phyloP scores from a whole-genome alignment of 371 early-diverging fungal genomes.

The Cokeromyces recurvatus region DNA sequence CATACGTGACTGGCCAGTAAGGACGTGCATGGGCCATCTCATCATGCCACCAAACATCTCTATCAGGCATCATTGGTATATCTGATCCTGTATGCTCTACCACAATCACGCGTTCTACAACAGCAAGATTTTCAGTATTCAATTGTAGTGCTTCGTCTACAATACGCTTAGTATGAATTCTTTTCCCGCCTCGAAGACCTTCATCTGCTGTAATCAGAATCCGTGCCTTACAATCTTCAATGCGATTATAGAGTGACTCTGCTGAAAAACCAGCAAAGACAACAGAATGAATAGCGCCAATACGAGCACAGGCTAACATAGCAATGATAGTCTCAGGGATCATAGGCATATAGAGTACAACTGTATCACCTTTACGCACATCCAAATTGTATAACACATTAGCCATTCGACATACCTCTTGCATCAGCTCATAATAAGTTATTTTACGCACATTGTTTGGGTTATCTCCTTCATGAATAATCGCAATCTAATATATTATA shows the following conservation, averaged over 20 bases:
- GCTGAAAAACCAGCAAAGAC: slow-evolving; percentile 94
- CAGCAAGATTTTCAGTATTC: slow-evolving; percentile 62
- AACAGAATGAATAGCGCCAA: slow-evolving; percentile 86
- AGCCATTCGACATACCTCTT: slow-evolving; percentile 77
- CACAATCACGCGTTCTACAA: slow-evolving; percentile 80
- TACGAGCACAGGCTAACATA: slow-evolving; percentile 91
- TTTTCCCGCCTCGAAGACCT: slow-evolving; percentile 86
- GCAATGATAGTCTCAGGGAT: slow-evolving; percentile 91
- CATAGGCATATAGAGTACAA: slow-evolving; percentile 97
- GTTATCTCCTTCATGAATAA: slow-evolving; percentile 89
- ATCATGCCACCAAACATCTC: slow-evolving; percentile 90
- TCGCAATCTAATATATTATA: slow-evolving; percentile 58
- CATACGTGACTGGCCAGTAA: slow-evolving; percentile 75
- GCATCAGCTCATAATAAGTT: slow-evolving; percentile 82
- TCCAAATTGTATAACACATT: slow-evolving; percentile 76
- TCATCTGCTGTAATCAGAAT: slow-evolving; percentile 82
- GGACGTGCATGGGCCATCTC: slow-evolving; percentile 68
- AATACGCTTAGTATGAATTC: slow-evolving; percentile 85
- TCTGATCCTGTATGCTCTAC: slow-evolving; percentile 75
- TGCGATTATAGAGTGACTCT: slow-evolving; percentile 79
- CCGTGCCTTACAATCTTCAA: slow-evolving; percentile 70
- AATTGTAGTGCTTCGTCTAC: slow-evolving; percentile 82
- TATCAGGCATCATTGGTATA: slow-evolving; percentile 62
- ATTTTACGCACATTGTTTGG: slow-evolving; percentile 69
- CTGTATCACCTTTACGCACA: slow-evolving; percentile 85